Conservation (phyloP, 257 asterid genomes). For the Voacanga thouarsii region DNA sequence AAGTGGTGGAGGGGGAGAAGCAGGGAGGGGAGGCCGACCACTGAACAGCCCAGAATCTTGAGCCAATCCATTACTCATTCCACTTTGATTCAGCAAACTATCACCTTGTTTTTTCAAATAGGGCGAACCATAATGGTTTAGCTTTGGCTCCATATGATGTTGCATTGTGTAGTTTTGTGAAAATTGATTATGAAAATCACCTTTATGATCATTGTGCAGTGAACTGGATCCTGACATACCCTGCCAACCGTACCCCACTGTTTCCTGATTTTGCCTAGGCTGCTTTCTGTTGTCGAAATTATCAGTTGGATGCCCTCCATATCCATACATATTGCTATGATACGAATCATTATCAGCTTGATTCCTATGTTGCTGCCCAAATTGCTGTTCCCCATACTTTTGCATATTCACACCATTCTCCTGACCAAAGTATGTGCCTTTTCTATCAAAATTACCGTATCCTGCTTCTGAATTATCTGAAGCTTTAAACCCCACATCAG, state of each 20-base stretch:
- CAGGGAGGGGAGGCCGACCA: slow-evolving; percentile 71
- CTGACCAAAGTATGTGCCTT: slow-evolving; percentile 9
- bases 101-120: slow-evolving; percentile 14
- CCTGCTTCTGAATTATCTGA: neutral
- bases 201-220: slow-evolving; percentile 27
- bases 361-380: neutral
- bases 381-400: neutral
- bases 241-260: slow-evolving; percentile 15
- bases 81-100: slow-evolving; percentile 23
- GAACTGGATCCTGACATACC: slow-evolving; percentile 20
- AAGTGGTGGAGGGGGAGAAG: slow-evolving; percentile 72
- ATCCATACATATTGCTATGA: slow-evolving; percentile 33
- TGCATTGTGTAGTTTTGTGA: slow-evolving; percentile 27
- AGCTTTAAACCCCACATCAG: slow-evolving; percentile 24
- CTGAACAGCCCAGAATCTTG: slow-evolving; percentile 27
- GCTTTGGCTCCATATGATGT: slow-evolving; percentile 32
- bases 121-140: slow-evolving; percentile 27
- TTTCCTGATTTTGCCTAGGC: slow-evolving; percentile 25
- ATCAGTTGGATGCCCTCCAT: slow-evolving; percentile 24
- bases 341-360: slow-evolving; percentile 25
- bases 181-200: slow-evolving; percentile 26
- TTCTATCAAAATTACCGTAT: slow-evolving; percentile 23
- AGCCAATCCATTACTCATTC: slow-evolving; percentile 13
- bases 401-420: slow-evolving; percentile 15
- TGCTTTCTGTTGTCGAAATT: slow-evolving; percentile 26